These are phyloP conservation scores for Gaultheria prostrata DNA, from an alignment of 148 eudicot genomes.

Conservation along the genomic window DNA sequence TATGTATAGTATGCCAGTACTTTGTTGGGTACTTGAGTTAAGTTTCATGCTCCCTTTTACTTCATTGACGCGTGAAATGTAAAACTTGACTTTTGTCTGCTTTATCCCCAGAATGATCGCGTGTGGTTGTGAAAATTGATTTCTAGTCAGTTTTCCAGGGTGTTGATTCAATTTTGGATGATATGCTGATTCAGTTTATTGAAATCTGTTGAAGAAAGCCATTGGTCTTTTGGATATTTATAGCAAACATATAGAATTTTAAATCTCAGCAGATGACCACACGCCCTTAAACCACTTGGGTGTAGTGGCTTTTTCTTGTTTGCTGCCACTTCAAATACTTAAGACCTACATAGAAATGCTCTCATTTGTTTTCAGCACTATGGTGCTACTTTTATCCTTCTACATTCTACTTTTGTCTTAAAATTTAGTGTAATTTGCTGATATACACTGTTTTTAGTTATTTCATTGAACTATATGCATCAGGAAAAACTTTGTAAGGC, in stretches of 20 bases:
- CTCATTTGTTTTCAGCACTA: background rate
- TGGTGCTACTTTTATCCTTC: slow-evolving; percentile 9
- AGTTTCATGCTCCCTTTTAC: background rate
- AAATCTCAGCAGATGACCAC: background rate
- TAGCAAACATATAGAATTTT: background rate
- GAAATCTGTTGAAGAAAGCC: background rate
- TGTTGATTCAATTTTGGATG: background rate
- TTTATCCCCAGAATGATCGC: background rate
- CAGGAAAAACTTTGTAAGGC: slow-evolving; percentile 98
- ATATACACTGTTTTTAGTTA: background rate
- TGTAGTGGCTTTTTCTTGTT: too few relatives aligned
- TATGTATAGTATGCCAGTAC: background rate
- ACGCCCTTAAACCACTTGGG: background rate
- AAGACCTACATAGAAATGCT: background rate
- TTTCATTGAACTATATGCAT: slow-evolving; percentile 7
- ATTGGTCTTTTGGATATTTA: background rate
- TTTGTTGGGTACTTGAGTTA: background rate
- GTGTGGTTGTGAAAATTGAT: background rate
- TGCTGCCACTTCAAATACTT: background rate
- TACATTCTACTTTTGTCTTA: background rate
- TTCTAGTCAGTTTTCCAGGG: background rate
- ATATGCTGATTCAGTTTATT: background rate
- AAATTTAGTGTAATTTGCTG: background rate
- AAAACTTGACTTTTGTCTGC: background rate
- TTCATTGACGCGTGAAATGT: background rate